These are phyloP conservation scores for Tausonia pullulans DNA, from an alignment of 1,284 basidiomycete species.

Conservation along the genomic window DNA sequence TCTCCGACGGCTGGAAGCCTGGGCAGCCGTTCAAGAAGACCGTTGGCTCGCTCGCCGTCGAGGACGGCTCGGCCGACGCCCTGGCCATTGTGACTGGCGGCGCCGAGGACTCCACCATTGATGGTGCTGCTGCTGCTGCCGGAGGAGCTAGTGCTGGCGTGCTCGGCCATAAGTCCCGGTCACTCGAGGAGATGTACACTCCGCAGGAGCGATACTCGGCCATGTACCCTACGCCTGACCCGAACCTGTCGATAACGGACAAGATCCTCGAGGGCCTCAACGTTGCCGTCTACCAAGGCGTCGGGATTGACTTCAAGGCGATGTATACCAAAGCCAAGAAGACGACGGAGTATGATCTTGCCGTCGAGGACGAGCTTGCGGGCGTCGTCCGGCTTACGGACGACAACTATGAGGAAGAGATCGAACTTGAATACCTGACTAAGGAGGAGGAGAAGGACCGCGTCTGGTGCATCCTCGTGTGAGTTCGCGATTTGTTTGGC, in stretches of 20 bases:
- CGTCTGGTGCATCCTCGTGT: slow-evolving; percentile 16
- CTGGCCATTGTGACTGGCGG: no score
- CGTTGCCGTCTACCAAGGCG: slow-evolving; percentile 2
- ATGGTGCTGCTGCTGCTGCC: no score
- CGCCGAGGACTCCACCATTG: no score
- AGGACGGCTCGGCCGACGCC: no score
- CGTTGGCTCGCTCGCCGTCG: not conserved
- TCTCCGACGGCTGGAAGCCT: slow-evolving; percentile 63
- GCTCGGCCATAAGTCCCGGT: no score
- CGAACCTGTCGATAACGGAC: no score
- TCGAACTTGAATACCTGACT: slow-evolving; percentile 17
- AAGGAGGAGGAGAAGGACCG: slow-evolving; percentile 18
- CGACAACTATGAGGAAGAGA: slow-evolving; percentile 23
- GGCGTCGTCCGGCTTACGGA: slow-evolving; percentile 33
- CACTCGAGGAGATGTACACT: no score
- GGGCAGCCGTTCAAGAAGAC: slow-evolving; percentile 38
- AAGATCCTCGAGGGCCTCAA: not conserved
- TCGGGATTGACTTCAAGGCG: slow-evolving; percentile 10
- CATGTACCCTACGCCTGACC: no score
- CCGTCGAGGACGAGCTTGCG: slow-evolving; percentile 63
- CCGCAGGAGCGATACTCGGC: no score
- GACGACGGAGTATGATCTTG: slow-evolving; percentile 27
- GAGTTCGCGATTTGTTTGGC: not conserved
- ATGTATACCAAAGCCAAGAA: not conserved
- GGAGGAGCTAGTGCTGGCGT: no score